Evolutionary conservation across 2,329 filamentous ascomycete genomes (phyloP), one percentile per base, ranked within the genome.

Genomic region (Aspergillus sp.): DNA sequence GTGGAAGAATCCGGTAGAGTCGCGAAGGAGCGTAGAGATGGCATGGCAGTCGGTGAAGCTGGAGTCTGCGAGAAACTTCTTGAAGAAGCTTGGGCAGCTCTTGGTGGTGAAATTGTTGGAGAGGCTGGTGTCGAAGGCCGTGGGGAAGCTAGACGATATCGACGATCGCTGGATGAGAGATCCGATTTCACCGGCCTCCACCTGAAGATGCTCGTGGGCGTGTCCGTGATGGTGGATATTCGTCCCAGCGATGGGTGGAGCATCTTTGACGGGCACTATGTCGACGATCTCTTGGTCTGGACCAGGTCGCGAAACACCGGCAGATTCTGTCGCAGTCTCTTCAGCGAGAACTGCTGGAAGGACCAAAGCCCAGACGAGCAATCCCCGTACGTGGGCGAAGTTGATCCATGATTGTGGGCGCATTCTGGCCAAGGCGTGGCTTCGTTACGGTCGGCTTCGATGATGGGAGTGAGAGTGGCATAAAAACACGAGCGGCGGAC

Each of bases 1-100:
- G 56, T 91, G 80, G 79, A 98, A 98, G 77, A 97, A 96, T 41
- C 86, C 86, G 52, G 82, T 84, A 9, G 93, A 97, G 61, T 90
- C 91, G 87, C 96, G 72, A 9, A 98, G 80, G 63, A 98, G 84
- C 66, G 96, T 81, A 1, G 93, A 96, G 57, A 97, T 81, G 0
- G 93, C 91, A 64, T 93, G 86, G 77, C 93, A 98, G 52, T 82
- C 73, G 64, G 85, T 83, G 66, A 95, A 91, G 3, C 84, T 86
- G 6, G 81, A 70, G 69, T 90, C 84, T 47, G 76, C 77, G 51
- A 95, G 81, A 66, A 96, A 86, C 2, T 73, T 73, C 52, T 84
- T 79, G 72, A 96, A 87, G 75, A 93, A 81, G 4, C 77, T 70
- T 14, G 74, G 66, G 47, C 80, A 82, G 51, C 78, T 76, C 11